These are phyloP conservation scores for Flaveria bidentis DNA, from an alignment of 129 eudicot species.

Conservation along the genomic window DNA sequence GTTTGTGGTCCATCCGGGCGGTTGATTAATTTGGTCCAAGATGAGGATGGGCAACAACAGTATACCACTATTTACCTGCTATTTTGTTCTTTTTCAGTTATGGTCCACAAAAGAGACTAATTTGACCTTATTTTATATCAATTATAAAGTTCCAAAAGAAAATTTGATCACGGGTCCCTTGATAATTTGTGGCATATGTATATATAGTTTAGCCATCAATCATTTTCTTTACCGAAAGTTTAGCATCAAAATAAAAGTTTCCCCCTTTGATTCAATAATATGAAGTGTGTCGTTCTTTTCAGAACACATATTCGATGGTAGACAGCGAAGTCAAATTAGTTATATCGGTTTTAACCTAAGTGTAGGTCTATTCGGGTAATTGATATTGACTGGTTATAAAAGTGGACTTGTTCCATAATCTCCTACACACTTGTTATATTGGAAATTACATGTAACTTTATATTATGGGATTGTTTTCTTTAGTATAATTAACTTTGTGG, in stretches of 20 bases:
- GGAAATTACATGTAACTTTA: background rate
- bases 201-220: slow-evolving; percentile 11
- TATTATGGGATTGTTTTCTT: slow-evolving; percentile 2
- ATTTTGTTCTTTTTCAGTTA: slow-evolving; percentile 28
- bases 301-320: background rate
- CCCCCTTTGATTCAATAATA: slow-evolving; percentile 9
- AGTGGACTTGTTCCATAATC: background rate
- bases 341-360: background rate
- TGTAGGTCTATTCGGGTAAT: background rate
- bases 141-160: slow-evolving; percentile 17
- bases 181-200: slow-evolving; percentile 13
- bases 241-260: background rate
- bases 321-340: slow-evolving; percentile 26
- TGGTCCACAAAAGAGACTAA: slow-evolving; percentile 34
- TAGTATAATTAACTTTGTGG: slow-evolving; percentile 26
- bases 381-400: slow-evolving; percentile 20
- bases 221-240: slow-evolving; percentile 12
- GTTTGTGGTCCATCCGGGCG: slow-evolving; percentile 26
- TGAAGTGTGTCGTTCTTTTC: background rate
- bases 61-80: slow-evolving; percentile 30
- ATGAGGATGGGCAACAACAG: slow-evolving; percentile 17
- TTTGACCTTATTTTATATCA: slow-evolving; percentile 26
- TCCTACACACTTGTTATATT: slow-evolving; percentile 8
- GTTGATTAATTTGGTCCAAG: slow-evolving; percentile 21
- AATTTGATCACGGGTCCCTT: slow-evolving; percentile 38